Conservation (phyloP, 169 alveolate genomes). For the Plasmodium relictum region DNA sequence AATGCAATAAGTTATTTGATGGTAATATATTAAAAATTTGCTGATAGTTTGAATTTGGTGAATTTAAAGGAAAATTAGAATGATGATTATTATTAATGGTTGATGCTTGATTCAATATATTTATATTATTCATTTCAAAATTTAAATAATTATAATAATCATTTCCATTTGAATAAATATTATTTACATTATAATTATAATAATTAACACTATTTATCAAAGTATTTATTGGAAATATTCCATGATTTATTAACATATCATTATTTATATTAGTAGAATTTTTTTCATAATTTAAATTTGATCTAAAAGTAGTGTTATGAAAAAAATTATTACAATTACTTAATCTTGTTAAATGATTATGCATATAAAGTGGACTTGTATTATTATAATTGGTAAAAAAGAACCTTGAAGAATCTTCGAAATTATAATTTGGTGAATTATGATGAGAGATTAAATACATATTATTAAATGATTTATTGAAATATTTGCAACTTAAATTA, state of each 20-base stretch:
- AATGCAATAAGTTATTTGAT: background rate
- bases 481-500: background rate
- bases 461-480: background rate
- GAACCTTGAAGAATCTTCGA: constrained; percentile 10
- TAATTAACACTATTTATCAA: constrained; percentile 13
- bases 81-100: background rate
- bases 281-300: background rate
- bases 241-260: background rate
- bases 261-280: constrained; percentile 1
- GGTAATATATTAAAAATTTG: background rate
- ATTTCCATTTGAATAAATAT: constrained; percentile 7
- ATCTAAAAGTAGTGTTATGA: background rate
- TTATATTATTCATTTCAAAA: constrained; percentile 20
- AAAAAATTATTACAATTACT: background rate
- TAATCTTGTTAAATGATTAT: constrained; percentile 2
- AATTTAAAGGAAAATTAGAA: background rate
- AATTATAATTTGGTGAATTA: constrained; percentile 8
- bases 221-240: constrained; percentile 19
- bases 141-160: constrained; percentile 22
- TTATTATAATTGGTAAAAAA: background rate
- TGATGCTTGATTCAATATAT: constrained; percentile 4
- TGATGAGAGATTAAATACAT: background rate
- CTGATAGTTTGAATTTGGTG: constrained; percentile 8
- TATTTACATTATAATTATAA: constrained; percentile 15
- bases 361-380: constrained; percentile 4